phyloP scores from a whole-genome alignment of 805 yeast genomes.

The Clavispora fructus region DNA sequence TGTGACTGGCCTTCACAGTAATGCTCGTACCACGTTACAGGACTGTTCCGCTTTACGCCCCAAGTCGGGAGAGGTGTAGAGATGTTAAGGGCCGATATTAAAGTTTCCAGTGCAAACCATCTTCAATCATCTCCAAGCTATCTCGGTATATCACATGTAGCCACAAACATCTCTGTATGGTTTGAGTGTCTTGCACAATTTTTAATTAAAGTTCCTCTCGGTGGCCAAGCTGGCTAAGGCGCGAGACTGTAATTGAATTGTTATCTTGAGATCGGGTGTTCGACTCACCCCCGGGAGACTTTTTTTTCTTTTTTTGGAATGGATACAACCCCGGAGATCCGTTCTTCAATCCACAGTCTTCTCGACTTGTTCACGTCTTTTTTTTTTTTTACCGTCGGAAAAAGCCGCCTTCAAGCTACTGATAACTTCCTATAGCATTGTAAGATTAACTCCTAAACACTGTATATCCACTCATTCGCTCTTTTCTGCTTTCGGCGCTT shows the following conservation, averaged over 20 bases:
- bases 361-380: too few relatives aligned
- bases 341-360: too few relatives aligned
- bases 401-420: too few relatives aligned
- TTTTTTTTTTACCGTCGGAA: too few relatives aligned
- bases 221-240: constrained; percentile 44
- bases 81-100: too few relatives aligned
- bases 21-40: neutral
- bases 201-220: constrained; percentile 19
- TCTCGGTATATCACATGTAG: too few relatives aligned
- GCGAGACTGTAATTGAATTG: constrained; percentile 38
- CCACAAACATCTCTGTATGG: too few relatives aligned
- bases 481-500: constrained; percentile 10
- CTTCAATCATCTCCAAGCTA: too few relatives aligned
- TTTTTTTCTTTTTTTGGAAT: constrained; percentile 9
- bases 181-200: neutral
- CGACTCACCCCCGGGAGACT: constrained; percentile 42
- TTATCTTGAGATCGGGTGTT: constrained; percentile 42
- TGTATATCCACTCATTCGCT: neutral
- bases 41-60: neutral
- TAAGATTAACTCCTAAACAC: neutral
- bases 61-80: neutral
- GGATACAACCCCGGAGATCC: too few relatives aligned
- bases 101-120: too few relatives aligned
- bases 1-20: neutral
- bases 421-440: too few relatives aligned